Evolutionary conservation across 805 yeast species (phyloP).

Genomic region (Schwanniomyces occidentalis): DNA sequence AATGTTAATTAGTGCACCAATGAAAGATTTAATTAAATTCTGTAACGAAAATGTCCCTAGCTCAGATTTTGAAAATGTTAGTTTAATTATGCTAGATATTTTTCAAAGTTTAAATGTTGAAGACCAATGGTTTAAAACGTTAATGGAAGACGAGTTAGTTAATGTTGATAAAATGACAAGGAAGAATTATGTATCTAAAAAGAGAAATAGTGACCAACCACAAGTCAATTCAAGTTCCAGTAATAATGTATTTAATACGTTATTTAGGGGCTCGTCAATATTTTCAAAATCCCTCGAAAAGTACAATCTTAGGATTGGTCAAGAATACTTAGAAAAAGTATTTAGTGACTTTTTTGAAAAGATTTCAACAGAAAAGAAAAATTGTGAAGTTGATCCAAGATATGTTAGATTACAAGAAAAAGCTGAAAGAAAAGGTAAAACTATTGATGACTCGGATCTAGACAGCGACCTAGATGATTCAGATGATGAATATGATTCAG

Average conservation of each 20-base stretch:
- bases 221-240: constrained; percentile 15
- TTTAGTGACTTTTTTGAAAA: constrained; percentile 67
- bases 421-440: constrained; percentile 24
- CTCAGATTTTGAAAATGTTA: constrained; percentile 51
- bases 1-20: constrained; percentile 54
- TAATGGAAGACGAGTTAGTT: constrained; percentile 67
- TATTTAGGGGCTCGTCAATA: constrained; percentile 82
- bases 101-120: constrained; percentile 71
- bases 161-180: constrained; percentile 47
- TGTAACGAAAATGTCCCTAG: constrained; percentile 40
- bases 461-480: constrained; percentile 17
- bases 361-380: constrained; percentile 49
- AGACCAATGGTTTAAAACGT: constrained; percentile 67
- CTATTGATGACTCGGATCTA: constrained; percentile 20
- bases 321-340: constrained; percentile 70
- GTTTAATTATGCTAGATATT: constrained; percentile 66
- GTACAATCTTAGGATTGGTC: constrained; percentile 75
- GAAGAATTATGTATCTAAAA: constrained; percentile 38
- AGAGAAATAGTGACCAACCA: constrained; percentile 15
- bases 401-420: constrained; percentile 43
- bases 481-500: constrained; percentile 21
- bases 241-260: constrained; percentile 38
- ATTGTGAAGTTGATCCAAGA: constrained; percentile 81
- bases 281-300: constrained; percentile 80
- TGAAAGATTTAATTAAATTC: constrained; percentile 52